phyloP scores from a whole-genome alignment of 139 green algal species.

The Nannochloris sp. region DNA sequence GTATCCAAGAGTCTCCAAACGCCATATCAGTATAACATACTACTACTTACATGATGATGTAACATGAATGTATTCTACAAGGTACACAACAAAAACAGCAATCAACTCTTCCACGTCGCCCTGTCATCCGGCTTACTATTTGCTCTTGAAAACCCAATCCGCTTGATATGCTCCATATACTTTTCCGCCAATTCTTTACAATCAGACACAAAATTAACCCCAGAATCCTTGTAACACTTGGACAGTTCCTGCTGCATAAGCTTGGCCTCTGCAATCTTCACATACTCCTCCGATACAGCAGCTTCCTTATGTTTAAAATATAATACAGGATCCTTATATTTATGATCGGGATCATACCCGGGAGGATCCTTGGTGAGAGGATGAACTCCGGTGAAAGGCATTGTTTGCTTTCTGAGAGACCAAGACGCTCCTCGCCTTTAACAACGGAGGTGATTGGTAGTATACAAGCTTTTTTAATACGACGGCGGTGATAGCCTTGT shows the following conservation, averaged over 20 bases:
- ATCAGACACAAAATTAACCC: conserved; percentile 25
- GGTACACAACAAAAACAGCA: neutral
- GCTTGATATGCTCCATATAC: conserved; percentile 29
- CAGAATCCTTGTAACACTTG: conserved; percentile 31
- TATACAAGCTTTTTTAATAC: too few species aligned
- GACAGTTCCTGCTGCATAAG: conserved; percentile 23
- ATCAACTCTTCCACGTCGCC: conserved; percentile 15
- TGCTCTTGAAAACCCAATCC: conserved; percentile 22
- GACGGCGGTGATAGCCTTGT: too few species aligned
- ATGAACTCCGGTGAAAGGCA: conserved; percentile 10
- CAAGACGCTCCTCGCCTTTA: too few species aligned
- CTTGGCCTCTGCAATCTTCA: conserved; percentile 36
- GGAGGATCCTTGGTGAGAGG: conserved; percentile 10
- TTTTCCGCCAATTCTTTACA: conserved; percentile 21
- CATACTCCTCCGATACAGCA: conserved; percentile 17
- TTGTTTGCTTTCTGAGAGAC: neutral
- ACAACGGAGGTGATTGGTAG: too few species aligned
- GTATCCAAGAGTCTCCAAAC: too few species aligned
- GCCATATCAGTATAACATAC: too few species aligned
- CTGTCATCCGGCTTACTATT: conserved; percentile 24
- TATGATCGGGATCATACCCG: conserved; percentile 23
- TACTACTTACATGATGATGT: too few species aligned
- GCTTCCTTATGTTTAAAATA: conserved; percentile 35
- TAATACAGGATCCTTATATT: conserved; percentile 27
- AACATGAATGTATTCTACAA: too few species aligned